Evolutionary conservation across 1,139 yeast species (phyloP).

Genomic region (Yamadazyma dendronema): DNA sequence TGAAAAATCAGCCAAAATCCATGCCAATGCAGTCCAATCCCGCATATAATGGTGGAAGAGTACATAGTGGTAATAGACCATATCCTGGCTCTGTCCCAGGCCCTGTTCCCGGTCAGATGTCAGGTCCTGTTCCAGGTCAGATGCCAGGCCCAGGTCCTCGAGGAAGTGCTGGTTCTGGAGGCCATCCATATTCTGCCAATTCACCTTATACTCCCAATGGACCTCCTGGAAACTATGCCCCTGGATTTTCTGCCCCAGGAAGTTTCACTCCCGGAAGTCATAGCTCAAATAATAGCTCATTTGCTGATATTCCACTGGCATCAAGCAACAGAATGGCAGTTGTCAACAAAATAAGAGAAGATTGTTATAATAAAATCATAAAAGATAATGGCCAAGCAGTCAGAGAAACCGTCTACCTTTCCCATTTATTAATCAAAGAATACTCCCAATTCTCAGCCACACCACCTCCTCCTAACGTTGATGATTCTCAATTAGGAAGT

Average conservation of each 20-base stretch:
- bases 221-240: not conserved
- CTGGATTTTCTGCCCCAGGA: conserved; percentile 1
- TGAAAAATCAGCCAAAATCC: not conserved
- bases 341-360: conserved; percentile 38
- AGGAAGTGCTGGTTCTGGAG: not conserved
- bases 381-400: conserved; percentile 28
- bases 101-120: not conserved
- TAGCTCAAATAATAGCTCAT: no score
- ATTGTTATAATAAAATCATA: conserved; percentile 39
- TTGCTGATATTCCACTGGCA: not conserved
- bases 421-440: conserved; percentile 40
- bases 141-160: not conserved
- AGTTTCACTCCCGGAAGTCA: no score
- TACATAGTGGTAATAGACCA: not conserved
- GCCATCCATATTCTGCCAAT: conserved; percentile 3
- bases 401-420: conserved; percentile 34
- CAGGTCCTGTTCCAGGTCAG: not conserved
- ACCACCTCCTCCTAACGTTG: conserved; percentile 38
- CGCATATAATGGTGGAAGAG: not conserved
- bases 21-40: not conserved
- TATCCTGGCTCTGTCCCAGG: not conserved
- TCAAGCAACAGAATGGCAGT: conserved; percentile 4
- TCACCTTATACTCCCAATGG: not conserved
- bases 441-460: conserved; percentile 37
- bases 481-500: conserved; percentile 32